A percentile compares a stretch with the other conserved stretches of the same genome.
Evolutionary conservation across 495 filamentous ascomycete genomes (phyloP).

Genomic region (Paragyromitra xinjiangensis): DNA sequence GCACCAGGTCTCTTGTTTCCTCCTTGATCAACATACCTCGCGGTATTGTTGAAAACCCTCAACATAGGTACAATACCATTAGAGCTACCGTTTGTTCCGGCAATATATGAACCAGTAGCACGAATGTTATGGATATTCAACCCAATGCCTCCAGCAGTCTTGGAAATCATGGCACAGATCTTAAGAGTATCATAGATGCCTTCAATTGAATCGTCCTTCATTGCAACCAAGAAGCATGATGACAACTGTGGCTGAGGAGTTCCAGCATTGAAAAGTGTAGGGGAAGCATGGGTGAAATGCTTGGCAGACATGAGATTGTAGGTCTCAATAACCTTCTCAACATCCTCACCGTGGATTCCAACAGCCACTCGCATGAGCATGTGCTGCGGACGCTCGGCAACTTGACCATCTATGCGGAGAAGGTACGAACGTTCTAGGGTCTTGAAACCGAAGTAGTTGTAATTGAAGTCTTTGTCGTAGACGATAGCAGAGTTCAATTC

Average conservation of each 20-base stretch:
- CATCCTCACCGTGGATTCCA: conserved; percentile 92
- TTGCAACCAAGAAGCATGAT: conserved; percentile 97
- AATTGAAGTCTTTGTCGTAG: conserved; percentile 99
- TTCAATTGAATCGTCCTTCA: conserved; percentile 99
- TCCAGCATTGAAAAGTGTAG: conserved; percentile 96
- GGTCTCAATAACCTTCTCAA: conserved; percentile 93
- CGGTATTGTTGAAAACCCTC: conserved; percentile 98
- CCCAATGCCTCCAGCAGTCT: conserved; percentile 97
- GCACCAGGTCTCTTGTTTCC: conserved; percentile 99
- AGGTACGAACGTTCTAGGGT: conserved; percentile 97
- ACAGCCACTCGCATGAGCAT: conserved; percentile 99
- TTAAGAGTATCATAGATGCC: conserved; percentile 99
- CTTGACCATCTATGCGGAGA: conserved; percentile 87
- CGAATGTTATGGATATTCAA: conserved; percentile 95
- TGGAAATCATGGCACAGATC: conserved; percentile 99
- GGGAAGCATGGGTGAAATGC: conserved; percentile 97
- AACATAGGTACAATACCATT: conserved; percentile 99
- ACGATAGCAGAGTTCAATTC: conserved; percentile 98
- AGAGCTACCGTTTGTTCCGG: conserved; percentile 94
- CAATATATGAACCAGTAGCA: conserved; percentile 96
- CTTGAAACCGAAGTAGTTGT: conserved; percentile 99
- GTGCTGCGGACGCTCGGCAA: conserved; percentile 96
- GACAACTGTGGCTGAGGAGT: conserved; percentile 92
- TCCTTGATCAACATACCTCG: conserved; percentile 97
- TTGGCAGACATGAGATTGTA: conserved; percentile 98